Evolutionary conservation across 495 filamentous ascomycete genomes (phyloP).

Genomic region (Penicillium psychrofluorescens): DNA sequence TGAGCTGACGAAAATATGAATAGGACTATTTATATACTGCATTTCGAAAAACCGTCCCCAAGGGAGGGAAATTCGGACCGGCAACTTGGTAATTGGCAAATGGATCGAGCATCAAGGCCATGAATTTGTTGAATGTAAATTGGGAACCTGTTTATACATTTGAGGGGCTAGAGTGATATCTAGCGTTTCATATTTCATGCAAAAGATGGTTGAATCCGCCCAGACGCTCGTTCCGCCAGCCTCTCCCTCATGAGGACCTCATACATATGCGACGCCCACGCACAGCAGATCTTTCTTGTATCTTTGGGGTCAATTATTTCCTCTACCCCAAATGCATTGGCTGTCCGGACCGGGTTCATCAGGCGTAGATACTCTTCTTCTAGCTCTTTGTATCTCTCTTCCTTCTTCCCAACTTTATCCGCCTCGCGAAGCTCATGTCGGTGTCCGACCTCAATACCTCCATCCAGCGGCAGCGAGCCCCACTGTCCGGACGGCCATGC

Average conservation of each 20-base stretch:
- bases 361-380: slow-evolving; percentile 51
- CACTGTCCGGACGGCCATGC: slow-evolving; percentile 57
- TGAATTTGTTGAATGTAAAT: no score
- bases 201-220: slow-evolving; percentile 46
- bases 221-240: slow-evolving; percentile 41
- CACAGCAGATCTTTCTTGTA: slow-evolving; percentile 44
- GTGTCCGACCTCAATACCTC: slow-evolving; percentile 57
- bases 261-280: slow-evolving; percentile 51
- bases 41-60: slow-evolving; percentile 36
- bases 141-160: no score
- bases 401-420: slow-evolving; percentile 39
- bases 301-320: slow-evolving; percentile 57
- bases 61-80: slow-evolving; percentile 48
- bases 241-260: slow-evolving; percentile 38
- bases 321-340: slow-evolving; percentile 57
- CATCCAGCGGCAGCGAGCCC: slow-evolving; percentile 52
- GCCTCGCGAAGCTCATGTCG: slow-evolving; percentile 49
- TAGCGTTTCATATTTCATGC: slow-evolving; percentile 7
- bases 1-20: not conserved
- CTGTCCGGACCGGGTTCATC: slow-evolving; percentile 59
- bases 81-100: slow-evolving; percentile 17
- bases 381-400: slow-evolving; percentile 44
- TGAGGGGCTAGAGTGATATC: no score
- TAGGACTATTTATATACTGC: slow-evolving; percentile 44
- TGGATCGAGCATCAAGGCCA: no score